A percentile compares a stretch with the other conserved stretches of the same genome.
phyloP scores from a whole-genome alignment of 345 rosid genomes.

The Populus deltoides region DNA sequence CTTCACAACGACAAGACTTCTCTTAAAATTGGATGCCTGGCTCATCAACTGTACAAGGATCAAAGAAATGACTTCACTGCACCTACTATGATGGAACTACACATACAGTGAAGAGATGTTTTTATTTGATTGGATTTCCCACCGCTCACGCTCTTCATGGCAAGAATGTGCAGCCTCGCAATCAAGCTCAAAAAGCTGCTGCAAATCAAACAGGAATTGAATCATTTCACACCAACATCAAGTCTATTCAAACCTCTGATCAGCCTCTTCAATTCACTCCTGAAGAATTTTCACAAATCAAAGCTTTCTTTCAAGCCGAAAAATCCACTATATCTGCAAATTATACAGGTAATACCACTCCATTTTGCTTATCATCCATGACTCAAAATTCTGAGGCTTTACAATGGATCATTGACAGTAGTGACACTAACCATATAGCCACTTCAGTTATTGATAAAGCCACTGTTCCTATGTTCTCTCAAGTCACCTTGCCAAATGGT shows the following conservation, averaged over 20 bases:
- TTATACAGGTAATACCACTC: not conserved
- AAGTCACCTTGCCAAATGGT: not conserved
- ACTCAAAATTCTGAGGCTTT: not conserved
- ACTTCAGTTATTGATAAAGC: not conserved
- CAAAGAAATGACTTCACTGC: not conserved
- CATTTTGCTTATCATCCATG: not conserved
- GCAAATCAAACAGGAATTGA: too few relatives aligned
- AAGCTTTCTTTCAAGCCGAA: not conserved
- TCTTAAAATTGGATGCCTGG: too few relatives aligned
- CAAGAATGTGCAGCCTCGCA: not conserved
- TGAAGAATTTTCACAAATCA: not conserved
- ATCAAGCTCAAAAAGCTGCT: not conserved
- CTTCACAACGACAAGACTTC: too few relatives aligned
- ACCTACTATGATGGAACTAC: not conserved
- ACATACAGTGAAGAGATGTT: not conserved
- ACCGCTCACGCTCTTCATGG: not conserved
- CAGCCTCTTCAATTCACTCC: not conserved
- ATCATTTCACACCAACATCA: not conserved
- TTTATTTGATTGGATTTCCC: not conserved
- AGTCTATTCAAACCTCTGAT: too few relatives aligned
- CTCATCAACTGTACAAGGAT: not conserved
- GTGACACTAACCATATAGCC: conserved; percentile 3
- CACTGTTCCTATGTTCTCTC: not conserved
- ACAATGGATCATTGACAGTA: not conserved
- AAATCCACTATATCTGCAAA: not conserved